Evolutionary conservation across 192 early-diverging fungal genomes (phyloP), one percentile per base, ranked within the genome.

Genomic region (Podila verticillata): DNA sequence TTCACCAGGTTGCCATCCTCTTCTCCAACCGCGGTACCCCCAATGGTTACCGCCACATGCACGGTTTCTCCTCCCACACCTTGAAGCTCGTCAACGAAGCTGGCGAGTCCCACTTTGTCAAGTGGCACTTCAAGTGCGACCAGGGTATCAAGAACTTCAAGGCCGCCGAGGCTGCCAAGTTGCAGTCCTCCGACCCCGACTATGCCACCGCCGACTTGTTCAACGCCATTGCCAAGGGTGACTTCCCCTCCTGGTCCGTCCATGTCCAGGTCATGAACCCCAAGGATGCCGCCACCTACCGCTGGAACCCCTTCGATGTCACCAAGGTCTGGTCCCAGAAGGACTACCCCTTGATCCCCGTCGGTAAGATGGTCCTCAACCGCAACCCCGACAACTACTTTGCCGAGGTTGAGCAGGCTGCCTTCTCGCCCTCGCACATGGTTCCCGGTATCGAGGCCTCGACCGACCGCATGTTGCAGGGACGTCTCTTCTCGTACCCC

Each of bases 11-110:
- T 56, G 91, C 90, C 34, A 93, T 92, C 67, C 85, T 96, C 63
- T 90, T 92, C 84, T 91, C 91, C n/a, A 90, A 96, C 89, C 94
- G 94, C 79, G 92, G 92, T 61, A 93, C 91, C 17, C 95, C 95
- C 36, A 83, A 90, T 68, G 89, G 89, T n/a, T 93, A 82, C 86
- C 91, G 95, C 61, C 88, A 92, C 83, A 94, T 96, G 90, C 87
- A 94, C 82, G 95, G 93, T 36, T 96, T 88, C 84, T 92, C 90
- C 30, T 92, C 90, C 66, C 94, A 96, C 81, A 87, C 93, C 29
- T 85, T 93, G 63, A 91, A 91, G 70, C 83, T 95, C 30, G 91
- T 96, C 61, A 87, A 91, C 73, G 84, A 82, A 44, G 72, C 91
- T 32, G 95, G 93, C 44, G 81, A 89, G 36, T 86, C 83, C 82